Evolutionary conservation across 768 basidiomycete genomes (phyloP).

Genomic region (Roridomyces roridus): DNA sequence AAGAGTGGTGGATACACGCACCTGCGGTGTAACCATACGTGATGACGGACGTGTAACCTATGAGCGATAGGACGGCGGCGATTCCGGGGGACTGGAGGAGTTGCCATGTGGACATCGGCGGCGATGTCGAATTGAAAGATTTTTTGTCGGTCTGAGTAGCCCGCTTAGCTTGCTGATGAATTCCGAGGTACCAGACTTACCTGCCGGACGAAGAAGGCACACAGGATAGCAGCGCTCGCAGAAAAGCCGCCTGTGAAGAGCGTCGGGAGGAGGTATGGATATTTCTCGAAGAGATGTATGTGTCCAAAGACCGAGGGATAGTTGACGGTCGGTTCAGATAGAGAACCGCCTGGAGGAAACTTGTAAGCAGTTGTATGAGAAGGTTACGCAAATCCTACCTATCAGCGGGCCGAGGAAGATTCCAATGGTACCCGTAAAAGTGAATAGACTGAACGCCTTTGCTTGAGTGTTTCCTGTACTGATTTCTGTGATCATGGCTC

Average conservation of each 20-base stretch:
- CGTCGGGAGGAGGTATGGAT: conserved; percentile 8
- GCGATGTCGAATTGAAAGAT: neutral
- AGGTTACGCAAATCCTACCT: neutral
- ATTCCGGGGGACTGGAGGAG: conserved; percentile 1
- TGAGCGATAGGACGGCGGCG: conserved; percentile 1
- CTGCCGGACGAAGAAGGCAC: conserved; percentile 5
- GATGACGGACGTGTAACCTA: conserved; percentile 1
- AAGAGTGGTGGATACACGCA: neutral
- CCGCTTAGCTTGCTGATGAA: neutral
- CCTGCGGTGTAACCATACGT: conserved; percentile 8
- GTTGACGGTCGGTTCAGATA: conserved; percentile 7
- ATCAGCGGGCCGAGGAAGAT: conserved; percentile 12
- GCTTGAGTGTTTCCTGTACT: conserved; percentile 1
- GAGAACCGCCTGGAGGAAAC: neutral
- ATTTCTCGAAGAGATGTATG: conserved; percentile 8
- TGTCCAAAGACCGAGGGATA: conserved; percentile 4
- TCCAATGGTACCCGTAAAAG: conserved; percentile 8
- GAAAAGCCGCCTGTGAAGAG: neutral
- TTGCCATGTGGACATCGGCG: conserved; percentile 6
- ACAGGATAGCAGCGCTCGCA: conserved; percentile 1
- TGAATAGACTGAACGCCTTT: conserved; percentile 11
- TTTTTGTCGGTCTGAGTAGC: conserved; percentile 5
- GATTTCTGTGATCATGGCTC: conserved; percentile 8
- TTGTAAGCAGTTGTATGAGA: neutral
- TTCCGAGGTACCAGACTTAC: neutral